Evolutionary conservation across 306 rosid species (phyloP).

Genomic region (Gleditsia sinensis): DNA sequence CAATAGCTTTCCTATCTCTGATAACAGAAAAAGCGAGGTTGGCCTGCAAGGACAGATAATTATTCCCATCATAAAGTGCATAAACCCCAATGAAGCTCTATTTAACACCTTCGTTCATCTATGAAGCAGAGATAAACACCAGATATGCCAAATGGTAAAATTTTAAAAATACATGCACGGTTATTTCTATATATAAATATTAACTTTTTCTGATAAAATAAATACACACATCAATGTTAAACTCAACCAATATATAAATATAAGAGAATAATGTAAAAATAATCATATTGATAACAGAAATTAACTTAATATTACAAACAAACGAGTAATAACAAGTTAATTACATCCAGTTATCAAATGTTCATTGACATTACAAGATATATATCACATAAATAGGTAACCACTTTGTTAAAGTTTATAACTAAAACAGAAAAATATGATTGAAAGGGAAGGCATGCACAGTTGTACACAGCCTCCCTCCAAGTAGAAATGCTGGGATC

Average conservation of each 20-base stretch:
- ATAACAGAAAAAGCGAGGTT: slow-evolving; percentile 83
- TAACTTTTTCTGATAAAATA: too few species aligned
- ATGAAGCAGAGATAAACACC: background rate
- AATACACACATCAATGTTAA: too few species aligned
- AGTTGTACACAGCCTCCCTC: too few species aligned
- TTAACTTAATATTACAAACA: background rate
- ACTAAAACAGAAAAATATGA: too few species aligned
- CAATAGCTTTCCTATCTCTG: slow-evolving; percentile 78
- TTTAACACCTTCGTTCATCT: too few species aligned
- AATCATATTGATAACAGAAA: background rate
- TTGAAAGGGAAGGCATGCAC: too few species aligned
- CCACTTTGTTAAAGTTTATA: too few species aligned
- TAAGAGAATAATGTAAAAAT: background rate
- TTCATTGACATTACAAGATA: background rate
- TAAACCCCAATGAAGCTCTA: too few species aligned
- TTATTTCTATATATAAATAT: too few species aligned
- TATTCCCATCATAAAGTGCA: slow-evolving; percentile 15
- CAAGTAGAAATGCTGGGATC: background rate
- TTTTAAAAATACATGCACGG: too few species aligned
- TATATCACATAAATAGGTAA: background rate
- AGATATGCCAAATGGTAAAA: background rate
- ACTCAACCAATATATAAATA: slow-evolving; percentile 10
- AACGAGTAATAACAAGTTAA: background rate
- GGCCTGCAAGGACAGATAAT: slow-evolving; percentile 65
- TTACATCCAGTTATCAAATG: background rate